These are phyloP conservation scores for Beauveria sp. DNA, from an alignment of 2,329 filamentous ascomycete species.

Conservation along the genomic window DNA sequence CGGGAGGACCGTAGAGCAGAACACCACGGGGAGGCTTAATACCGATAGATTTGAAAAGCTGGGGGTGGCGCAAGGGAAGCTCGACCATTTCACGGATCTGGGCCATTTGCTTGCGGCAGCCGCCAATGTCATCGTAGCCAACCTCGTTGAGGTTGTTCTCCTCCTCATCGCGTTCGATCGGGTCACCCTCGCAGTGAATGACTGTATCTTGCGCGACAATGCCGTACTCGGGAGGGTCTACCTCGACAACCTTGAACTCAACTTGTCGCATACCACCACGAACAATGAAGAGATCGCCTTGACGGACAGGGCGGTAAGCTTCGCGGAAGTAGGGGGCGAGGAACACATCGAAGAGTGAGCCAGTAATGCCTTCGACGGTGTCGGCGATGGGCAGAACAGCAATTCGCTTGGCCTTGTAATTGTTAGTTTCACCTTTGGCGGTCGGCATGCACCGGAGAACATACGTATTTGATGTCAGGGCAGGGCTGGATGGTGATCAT, in stretches of 20 bases:
- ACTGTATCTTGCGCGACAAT: constrained; percentile 98
- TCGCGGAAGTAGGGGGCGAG: constrained; percentile 99
- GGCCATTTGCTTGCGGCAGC: constrained; percentile 99
- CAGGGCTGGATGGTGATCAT: constrained; percentile 96
- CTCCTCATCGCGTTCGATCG: constrained; percentile 94
- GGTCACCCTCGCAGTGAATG: constrained; percentile 95
- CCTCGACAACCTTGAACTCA: constrained; percentile 98
- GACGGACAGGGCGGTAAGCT: constrained; percentile 92
- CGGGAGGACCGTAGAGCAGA: constrained; percentile 89
- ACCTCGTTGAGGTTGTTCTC: constrained; percentile 99
- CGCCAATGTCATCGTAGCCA: constrained; percentile 98
- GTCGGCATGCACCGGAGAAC: constrained; percentile 28
- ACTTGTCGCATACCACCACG: constrained; percentile 98
- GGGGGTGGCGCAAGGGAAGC: constrained; percentile 89
- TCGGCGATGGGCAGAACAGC: constrained; percentile 97
- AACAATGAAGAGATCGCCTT: constrained; percentile 96
- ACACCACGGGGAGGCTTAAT: constrained; percentile 99
- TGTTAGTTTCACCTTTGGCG: constrained; percentile 18
- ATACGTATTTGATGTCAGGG: constrained; percentile 99
- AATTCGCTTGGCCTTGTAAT: constrained; percentile 83
- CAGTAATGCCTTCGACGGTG: constrained; percentile 94
- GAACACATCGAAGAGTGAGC: constrained; percentile 97
- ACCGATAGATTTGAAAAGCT: constrained; percentile 99
- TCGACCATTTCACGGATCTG: constrained; percentile 99
- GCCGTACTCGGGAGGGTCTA: constrained; percentile 95